A percentile compares a stretch with the other conserved stretches of the same genome.
Conservation (phyloP, 2,329 filamentous ascomycete species). For the Juglanconis sp. region DNA sequence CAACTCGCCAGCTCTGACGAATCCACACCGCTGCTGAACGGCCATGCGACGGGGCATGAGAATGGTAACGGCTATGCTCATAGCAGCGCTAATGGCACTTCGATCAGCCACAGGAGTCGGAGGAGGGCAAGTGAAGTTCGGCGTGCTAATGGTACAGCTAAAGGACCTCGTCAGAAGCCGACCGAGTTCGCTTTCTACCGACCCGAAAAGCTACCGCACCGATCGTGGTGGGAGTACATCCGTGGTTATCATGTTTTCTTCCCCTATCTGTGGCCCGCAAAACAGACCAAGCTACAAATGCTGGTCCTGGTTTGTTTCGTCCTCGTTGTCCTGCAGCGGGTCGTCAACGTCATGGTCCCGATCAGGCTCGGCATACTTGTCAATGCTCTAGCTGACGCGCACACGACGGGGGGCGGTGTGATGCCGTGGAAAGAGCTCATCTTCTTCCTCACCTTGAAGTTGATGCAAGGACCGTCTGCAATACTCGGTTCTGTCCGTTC, state of each 20-base stretch:
- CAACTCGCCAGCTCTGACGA: slow-evolving; percentile 44
- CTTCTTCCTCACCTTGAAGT: slow-evolving; percentile 73
- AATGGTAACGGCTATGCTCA: slow-evolving; percentile 21
- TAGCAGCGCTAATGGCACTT: slow-evolving; percentile 27
- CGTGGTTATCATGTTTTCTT: slow-evolving; percentile 91
- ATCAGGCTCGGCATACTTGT: slow-evolving; percentile 77
- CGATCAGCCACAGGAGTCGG: slow-evolving; percentile 22
- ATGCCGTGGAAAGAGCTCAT: slow-evolving; percentile 74
- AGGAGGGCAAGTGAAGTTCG: slow-evolving; percentile 25
- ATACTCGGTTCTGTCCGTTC: slow-evolving; percentile 79
- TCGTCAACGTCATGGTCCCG: slow-evolving; percentile 84
- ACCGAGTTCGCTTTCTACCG: slow-evolving; percentile 80
- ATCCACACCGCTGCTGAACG: slow-evolving; percentile 59
- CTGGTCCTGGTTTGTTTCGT: slow-evolving; percentile 79
- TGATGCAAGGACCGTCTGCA: slow-evolving; percentile 85
- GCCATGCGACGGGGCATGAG: slow-evolving; percentile 34
- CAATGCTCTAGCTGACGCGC: slow-evolving; percentile 58
- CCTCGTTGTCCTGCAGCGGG: slow-evolving; percentile 75
- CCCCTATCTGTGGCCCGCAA: slow-evolving; percentile 93
- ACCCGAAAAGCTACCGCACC: slow-evolving; percentile 78
- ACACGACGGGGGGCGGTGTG: slow-evolving; percentile 36
- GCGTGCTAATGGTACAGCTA: slow-evolving; percentile 35
- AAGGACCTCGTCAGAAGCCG: slow-evolving; percentile 29
- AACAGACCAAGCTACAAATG: slow-evolving; percentile 68
- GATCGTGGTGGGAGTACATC: slow-evolving; percentile 95